These are phyloP conservation scores for Penicillium sp. DNA, from an alignment of 2,329 filamentous ascomycete species.

Conservation along the genomic window DNA sequence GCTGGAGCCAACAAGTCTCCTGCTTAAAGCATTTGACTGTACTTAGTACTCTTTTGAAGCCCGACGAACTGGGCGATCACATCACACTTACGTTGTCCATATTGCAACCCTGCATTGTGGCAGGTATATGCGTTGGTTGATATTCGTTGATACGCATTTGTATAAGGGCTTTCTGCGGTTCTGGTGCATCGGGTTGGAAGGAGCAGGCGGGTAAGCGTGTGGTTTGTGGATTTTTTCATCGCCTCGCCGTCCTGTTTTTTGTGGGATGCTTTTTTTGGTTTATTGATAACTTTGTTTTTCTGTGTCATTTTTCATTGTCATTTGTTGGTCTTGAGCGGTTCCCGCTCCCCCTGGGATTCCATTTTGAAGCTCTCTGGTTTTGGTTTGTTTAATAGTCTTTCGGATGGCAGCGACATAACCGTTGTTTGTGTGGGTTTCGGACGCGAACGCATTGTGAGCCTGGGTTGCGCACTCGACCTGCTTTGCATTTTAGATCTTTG, in stretches of 20 bases:
- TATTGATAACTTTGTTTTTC: conserved; percentile 18
- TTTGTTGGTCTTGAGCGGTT: conserved; percentile 22
- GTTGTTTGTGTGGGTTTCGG: conserved; percentile 17
- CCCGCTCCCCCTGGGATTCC: conserved; percentile 17
- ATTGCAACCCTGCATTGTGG: conserved; percentile 38
- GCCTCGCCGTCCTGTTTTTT: conserved; percentile 22
- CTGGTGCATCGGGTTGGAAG: conserved; percentile 46
- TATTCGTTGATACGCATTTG: conserved; percentile 43
- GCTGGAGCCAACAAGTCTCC: conserved; percentile 48
- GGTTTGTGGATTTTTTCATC: conserved; percentile 34
- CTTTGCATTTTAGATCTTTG: conserved; percentile 34
- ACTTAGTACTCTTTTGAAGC: conserved; percentile 15
- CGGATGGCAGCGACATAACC: conserved; percentile 16
- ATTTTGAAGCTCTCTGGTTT: conserved; percentile 14
- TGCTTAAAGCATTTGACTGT: conserved; percentile 30
- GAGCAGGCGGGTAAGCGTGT: conserved; percentile 45
- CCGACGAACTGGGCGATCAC: conserved; percentile 21
- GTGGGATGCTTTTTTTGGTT: conserved; percentile 21
- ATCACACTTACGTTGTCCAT: conserved; percentile 35
- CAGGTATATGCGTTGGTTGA: conserved; percentile 40
- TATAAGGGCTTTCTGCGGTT: conserved; percentile 45
- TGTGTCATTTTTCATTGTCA: conserved; percentile 7
- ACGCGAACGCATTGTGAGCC: conserved; percentile 25
- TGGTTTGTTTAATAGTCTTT: conserved; percentile 10
- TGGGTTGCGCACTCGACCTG: conserved; percentile 25